Conservation (phyloP, 2,329 filamentous ascomycete species). For the Venturia effusa region DNA sequence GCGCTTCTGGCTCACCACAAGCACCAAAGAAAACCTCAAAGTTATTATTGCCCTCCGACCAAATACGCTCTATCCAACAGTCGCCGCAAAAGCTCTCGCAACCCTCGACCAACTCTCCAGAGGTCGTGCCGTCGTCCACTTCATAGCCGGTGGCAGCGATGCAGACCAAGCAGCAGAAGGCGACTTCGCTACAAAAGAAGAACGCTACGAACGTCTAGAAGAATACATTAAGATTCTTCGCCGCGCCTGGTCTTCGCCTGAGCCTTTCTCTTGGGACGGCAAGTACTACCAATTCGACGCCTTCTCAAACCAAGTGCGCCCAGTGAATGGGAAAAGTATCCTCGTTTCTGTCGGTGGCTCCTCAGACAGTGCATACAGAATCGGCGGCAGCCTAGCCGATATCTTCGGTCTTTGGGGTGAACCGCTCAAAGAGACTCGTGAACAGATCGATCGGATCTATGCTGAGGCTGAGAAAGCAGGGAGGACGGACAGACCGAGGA, state of each 20-base stretch:
- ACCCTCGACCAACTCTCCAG: conserved; percentile 49
- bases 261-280: conserved; percentile 51
- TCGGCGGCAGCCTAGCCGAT: conserved; percentile 47
- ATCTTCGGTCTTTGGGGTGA: conserved; percentile 57
- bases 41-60: conserved; percentile 51
- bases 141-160: conserved; percentile 52
- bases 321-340: conserved; percentile 39
- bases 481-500: conserved; percentile 43
- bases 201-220: conserved; percentile 47
- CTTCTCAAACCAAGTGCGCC: conserved; percentile 44
- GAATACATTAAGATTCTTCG: conserved; percentile 52
- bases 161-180: conserved; percentile 50
- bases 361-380: conserved; percentile 47
- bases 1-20: background rate
- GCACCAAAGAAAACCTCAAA: conserved; percentile 38
- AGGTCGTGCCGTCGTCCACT: conserved; percentile 50
- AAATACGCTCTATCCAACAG: conserved; percentile 52
- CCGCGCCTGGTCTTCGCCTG: conserved; percentile 45
- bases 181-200: conserved; percentile 46
- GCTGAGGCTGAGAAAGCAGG: conserved; percentile 48
- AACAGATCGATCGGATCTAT: conserved; percentile 52
- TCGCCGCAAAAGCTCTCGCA: conserved; percentile 50
- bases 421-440: conserved; percentile 51
- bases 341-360: conserved; percentile 50
- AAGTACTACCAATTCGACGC: conserved; percentile 50